phyloP scores from a whole-genome alignment of 169 alveolate genomes.

The Neospora caninum region DNA sequence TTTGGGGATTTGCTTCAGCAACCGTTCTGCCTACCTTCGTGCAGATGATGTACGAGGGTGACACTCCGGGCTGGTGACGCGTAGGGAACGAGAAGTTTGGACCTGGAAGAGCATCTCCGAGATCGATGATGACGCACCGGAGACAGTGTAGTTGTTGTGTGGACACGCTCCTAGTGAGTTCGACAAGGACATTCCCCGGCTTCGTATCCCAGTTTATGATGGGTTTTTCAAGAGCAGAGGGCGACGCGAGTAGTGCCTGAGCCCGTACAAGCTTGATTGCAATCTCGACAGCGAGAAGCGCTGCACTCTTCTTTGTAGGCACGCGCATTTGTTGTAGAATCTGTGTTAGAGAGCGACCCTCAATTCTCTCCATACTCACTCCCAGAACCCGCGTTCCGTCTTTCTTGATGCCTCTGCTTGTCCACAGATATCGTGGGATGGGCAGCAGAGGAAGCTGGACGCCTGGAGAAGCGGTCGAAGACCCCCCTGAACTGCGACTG shows the following conservation, averaged over 20 bases:
- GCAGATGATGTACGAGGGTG: constrained; percentile 76
- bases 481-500: constrained; percentile 5
- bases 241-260: constrained; percentile 67
- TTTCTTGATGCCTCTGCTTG: constrained; percentile 67
- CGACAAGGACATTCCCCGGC: constrained; percentile 78
- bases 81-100: constrained; percentile 74
- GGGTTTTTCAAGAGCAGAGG: constrained; percentile 66
- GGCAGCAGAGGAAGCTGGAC: constrained; percentile 62
- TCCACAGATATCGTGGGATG: constrained; percentile 76
- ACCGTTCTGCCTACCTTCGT: constrained; percentile 58
- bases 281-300: constrained; percentile 71
- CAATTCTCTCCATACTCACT: constrained; percentile 79
- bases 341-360: constrained; percentile 74
- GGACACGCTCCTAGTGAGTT: constrained; percentile 61
- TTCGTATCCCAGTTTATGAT: constrained; percentile 80
- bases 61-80: constrained; percentile 55
- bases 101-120: constrained; percentile 81
- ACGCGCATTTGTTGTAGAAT: constrained; percentile 72
- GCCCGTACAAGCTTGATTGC: constrained; percentile 72
- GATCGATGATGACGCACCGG: constrained; percentile 75
- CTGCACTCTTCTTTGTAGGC: constrained; percentile 65
- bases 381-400: constrained; percentile 71
- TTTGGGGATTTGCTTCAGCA: no score
- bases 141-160: constrained; percentile 67
- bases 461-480: neutral